Conservation (phyloP, 306 rosid genomes). For the Corylus heterophylla region DNA sequence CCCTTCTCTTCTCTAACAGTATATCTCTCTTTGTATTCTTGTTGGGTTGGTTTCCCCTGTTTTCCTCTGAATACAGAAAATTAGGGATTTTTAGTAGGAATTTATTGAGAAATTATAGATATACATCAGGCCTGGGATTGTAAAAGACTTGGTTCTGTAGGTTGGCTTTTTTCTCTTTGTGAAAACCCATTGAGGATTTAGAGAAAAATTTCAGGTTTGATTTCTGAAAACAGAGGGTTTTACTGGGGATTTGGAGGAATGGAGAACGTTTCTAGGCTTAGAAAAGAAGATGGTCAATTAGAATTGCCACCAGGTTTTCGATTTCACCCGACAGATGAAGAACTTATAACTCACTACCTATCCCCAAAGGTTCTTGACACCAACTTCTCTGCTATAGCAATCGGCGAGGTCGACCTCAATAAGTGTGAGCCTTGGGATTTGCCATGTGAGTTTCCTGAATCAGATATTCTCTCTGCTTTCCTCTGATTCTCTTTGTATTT, state of each 20-base stretch:
- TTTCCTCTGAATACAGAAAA: background rate
- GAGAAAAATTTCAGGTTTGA: background rate
- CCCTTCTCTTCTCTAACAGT: background rate
- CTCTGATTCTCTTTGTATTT: background rate
- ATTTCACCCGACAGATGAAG: slow-evolving; percentile 92
- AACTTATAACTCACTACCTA: slow-evolving; percentile 73
- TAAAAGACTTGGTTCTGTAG: background rate
- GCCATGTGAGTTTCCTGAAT: slow-evolving; percentile 57
- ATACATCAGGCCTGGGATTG: background rate
- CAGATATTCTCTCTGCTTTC: background rate
- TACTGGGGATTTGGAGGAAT: slow-evolving; percentile 32
- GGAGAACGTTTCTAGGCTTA: slow-evolving; percentile 35
- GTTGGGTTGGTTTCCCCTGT: slow-evolving; percentile 4
- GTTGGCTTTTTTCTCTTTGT: background rate
- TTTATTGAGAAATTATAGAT: background rate
- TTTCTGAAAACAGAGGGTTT: slow-evolving; percentile 24
- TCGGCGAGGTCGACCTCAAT: slow-evolving; percentile 81
- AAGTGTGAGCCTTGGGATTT: slow-evolving; percentile 95
- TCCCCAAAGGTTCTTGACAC: slow-evolving; percentile 60
- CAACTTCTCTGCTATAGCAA: slow-evolving; percentile 55
- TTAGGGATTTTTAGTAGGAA: background rate
- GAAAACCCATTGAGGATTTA: slow-evolving; percentile 8
- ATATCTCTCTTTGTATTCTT: slow-evolving; percentile 1
- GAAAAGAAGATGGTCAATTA: slow-evolving; percentile 38
- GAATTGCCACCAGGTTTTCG: slow-evolving; percentile 89